phyloP scores from a whole-genome alignment of 2,329 filamentous ascomycete genomes.

The Xylaria sp. region DNA sequence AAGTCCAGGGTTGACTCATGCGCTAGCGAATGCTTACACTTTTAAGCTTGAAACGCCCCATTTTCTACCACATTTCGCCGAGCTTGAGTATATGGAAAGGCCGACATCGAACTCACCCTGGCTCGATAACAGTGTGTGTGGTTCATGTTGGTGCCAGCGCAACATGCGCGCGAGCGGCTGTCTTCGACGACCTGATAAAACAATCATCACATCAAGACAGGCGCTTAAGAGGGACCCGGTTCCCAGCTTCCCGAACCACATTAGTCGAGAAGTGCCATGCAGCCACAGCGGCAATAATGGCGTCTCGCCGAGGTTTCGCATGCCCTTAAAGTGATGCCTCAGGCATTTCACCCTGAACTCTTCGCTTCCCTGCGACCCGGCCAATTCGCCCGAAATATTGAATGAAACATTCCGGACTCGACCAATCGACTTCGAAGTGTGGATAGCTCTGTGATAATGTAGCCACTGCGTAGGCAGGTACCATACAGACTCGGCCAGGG shows the following conservation, averaged over 20 bases:
- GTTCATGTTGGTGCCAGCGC: not conserved
- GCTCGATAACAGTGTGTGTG: not conserved
- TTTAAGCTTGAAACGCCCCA: not conserved
- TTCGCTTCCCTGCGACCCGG: not conserved
- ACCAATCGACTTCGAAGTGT: not conserved
- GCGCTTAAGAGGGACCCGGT: not conserved
- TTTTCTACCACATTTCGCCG: not conserved
- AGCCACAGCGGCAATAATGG: not conserved
- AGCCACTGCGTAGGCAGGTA: not conserved
- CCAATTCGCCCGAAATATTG: not conserved
- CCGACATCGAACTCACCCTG: not conserved
- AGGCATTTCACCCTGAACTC: not conserved
- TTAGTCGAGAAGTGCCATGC: not conserved
- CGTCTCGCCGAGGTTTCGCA: not conserved
- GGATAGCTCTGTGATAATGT: not conserved
- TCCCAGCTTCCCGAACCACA: not conserved
- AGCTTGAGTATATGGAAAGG: not conserved
- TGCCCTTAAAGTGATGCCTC: not conserved
- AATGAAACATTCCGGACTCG: not conserved
- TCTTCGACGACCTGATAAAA: not conserved
- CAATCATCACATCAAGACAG: not conserved
- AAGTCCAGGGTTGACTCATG: constrained; percentile 5
- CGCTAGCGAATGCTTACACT: constrained; percentile 11
- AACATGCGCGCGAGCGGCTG: not conserved
- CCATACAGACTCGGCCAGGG: not conserved